Conservation (phyloP, 768 basidiomycete genomes). For the Lactarius sp. region DNA sequence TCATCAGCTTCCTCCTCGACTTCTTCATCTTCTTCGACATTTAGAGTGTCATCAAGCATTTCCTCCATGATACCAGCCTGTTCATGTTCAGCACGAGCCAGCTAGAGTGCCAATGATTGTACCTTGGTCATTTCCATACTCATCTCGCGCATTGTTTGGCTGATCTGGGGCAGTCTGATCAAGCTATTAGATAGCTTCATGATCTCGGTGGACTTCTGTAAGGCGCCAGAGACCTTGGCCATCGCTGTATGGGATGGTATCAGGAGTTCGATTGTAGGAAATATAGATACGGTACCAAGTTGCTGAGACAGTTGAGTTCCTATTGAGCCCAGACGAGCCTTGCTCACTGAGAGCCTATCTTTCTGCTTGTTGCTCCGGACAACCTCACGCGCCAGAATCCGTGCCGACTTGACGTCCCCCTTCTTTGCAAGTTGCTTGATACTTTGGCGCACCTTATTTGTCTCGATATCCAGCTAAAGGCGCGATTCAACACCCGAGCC, state of each 20-base stretch:
- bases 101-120: neutral
- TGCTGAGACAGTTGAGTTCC: slow-evolving; percentile 87
- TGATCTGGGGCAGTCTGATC: slow-evolving; percentile 88
- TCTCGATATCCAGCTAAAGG: slow-evolving; percentile 72
- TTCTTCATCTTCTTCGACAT: slow-evolving; percentile 91
- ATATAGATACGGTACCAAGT: slow-evolving; percentile 55
- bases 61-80: slow-evolving; percentile 98
- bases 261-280: neutral
- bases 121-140: slow-evolving; percentile 99
- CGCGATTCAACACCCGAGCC: slow-evolving; percentile 16
- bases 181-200: slow-evolving; percentile 97
- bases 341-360: slow-evolving; percentile 85
- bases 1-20: slow-evolving; percentile 94
- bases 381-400: slow-evolving; percentile 90
- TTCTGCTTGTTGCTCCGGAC: slow-evolving; percentile 94
- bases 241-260: slow-evolving; percentile 53
- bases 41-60: slow-evolving; percentile 92
- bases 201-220: slow-evolving; percentile 97
- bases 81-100: slow-evolving; percentile 16
- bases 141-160: slow-evolving; percentile 93
- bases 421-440: slow-evolving; percentile 89
- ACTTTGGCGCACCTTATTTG: slow-evolving; percentile 68
- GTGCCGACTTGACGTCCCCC: slow-evolving; percentile 88
- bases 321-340: slow-evolving; percentile 89
- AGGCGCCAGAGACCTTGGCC: slow-evolving; percentile 93